phyloP scores from a whole-genome alignment of 495 filamentous ascomycete genomes.

The Astrocystis sublimbata region DNA sequence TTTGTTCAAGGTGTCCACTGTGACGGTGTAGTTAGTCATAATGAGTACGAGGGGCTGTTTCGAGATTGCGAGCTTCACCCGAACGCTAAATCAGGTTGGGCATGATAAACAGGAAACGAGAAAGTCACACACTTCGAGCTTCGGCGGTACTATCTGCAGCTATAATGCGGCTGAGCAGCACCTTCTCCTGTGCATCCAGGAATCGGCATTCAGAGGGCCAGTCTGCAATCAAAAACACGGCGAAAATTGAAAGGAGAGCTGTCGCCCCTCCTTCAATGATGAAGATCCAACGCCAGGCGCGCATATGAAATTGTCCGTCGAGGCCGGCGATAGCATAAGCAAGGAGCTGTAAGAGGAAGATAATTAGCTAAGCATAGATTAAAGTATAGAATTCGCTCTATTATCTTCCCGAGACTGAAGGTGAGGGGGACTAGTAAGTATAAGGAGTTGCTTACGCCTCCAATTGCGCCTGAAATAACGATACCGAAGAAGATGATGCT shows the following conservation, averaged over 20 bases:
- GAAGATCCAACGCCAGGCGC: constrained; percentile 53
- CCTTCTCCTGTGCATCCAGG: constrained; percentile 48
- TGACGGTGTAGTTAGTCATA: background rate
- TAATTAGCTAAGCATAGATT: background rate
- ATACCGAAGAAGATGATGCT: constrained; percentile 60
- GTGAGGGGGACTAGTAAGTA: background rate
- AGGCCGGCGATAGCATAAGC: constrained; percentile 61
- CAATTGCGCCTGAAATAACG: constrained; percentile 61
- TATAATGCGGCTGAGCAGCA: constrained; percentile 45
- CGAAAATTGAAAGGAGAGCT: constrained; percentile 42
- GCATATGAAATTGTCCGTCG: constrained; percentile 49
- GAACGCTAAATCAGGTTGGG: background rate
- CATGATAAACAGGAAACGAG: background rate
- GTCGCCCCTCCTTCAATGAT: constrained; percentile 59
- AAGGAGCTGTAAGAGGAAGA: constrained; percentile 41
- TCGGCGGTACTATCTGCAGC: constrained; percentile 40
- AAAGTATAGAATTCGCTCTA: background rate
- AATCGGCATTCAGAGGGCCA: constrained; percentile 56
- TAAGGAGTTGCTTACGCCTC: constrained; percentile 41
- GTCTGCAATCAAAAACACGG: constrained; percentile 58
- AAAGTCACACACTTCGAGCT: constrained; percentile 33
- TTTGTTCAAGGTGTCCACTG: constrained; percentile 50
- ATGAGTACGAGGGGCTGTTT: background rate
- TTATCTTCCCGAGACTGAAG: background rate
- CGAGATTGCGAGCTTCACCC: too few relatives aligned